These are phyloP conservation scores for Wickerhamomyces mucosus DNA, from an alignment of 805 yeast genomes.

Conservation along the genomic window DNA sequence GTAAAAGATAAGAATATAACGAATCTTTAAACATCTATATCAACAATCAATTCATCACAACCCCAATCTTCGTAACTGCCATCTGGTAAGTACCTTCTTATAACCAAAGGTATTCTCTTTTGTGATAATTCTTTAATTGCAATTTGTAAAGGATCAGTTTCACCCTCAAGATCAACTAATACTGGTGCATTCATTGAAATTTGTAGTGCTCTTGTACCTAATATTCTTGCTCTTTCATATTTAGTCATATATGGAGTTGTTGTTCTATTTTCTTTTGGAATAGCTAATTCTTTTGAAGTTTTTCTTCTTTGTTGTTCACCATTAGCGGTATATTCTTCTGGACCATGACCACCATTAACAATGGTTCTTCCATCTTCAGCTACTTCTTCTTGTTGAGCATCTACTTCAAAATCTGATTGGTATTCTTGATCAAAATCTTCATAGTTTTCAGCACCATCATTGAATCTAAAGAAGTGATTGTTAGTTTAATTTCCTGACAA, in stretches of 20 bases:
- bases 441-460: slow-evolving; percentile 58
- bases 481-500: slow-evolving; percentile 1
- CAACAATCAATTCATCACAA: slow-evolving; percentile 93
- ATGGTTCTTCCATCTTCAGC: slow-evolving; percentile 64
- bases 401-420: slow-evolving; percentile 62
- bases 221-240: slow-evolving; percentile 94
- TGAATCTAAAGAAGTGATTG: slow-evolving; percentile 31
- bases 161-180: slow-evolving; percentile 95
- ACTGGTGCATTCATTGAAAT: slow-evolving; percentile 98
- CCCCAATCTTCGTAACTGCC: slow-evolving; percentile 99
- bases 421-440: slow-evolving; percentile 85
- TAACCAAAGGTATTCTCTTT: slow-evolving; percentile 88
- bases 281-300: slow-evolving; percentile 71
- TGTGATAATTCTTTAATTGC: slow-evolving; percentile 96
- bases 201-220: slow-evolving; percentile 96
- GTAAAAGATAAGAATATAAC: no score
- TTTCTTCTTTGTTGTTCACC: slow-evolving; percentile 37
- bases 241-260: slow-evolving; percentile 99
- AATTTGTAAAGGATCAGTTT: slow-evolving; percentile 95
- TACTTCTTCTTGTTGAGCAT: slow-evolving; percentile 24
- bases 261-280: slow-evolving; percentile 78
- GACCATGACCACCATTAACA: slow-evolving; percentile 60
- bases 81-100: slow-evolving; percentile 94
- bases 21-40: no score
- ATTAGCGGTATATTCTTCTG: slow-evolving; percentile 34